phyloP scores from a whole-genome alignment of 2,329 filamentous ascomycete genomes.

The Microdochium bolleyi region DNA sequence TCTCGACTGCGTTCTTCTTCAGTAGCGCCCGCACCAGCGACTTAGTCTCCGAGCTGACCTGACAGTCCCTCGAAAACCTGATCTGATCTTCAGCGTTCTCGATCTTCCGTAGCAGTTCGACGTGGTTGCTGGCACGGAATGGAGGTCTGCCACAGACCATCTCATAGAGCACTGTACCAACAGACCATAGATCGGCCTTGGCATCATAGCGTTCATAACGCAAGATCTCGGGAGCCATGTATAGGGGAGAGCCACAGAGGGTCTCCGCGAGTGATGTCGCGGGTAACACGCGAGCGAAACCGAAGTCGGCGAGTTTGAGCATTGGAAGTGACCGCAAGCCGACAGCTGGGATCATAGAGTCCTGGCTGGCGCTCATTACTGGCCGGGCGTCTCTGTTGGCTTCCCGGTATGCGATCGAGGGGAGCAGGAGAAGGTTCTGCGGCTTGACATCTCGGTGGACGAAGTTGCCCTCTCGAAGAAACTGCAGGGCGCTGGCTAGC shows the following conservation, averaged over 20 bases:
- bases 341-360: constrained; percentile 72
- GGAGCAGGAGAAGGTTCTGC: constrained; percentile 87
- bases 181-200: constrained; percentile 95
- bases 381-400: constrained; percentile 55
- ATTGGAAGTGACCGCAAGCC: constrained; percentile 83
- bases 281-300: constrained; percentile 90
- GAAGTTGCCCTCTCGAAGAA: constrained; percentile 75
- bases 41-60: constrained; percentile 71
- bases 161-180: constrained; percentile 90
- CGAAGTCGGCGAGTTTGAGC: constrained; percentile 97
- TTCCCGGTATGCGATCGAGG: constrained; percentile 64
- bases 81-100: constrained; percentile 83
- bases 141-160: constrained; percentile 89
- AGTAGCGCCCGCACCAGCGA: constrained; percentile 70
- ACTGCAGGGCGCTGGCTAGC: constrained; percentile 83
- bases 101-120: constrained; percentile 87
- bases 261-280: constrained; percentile 91
- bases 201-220: constrained; percentile 97
- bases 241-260: constrained; percentile 89
- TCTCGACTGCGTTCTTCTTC: constrained; percentile 77
- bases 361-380: constrained; percentile 67
- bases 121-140: constrained; percentile 88
- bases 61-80: constrained; percentile 66
- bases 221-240: constrained; percentile 98
- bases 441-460: constrained; percentile 97